Conservation (phyloP, 768 basidiomycete species). For the Phaffia tasmanica region DNA sequence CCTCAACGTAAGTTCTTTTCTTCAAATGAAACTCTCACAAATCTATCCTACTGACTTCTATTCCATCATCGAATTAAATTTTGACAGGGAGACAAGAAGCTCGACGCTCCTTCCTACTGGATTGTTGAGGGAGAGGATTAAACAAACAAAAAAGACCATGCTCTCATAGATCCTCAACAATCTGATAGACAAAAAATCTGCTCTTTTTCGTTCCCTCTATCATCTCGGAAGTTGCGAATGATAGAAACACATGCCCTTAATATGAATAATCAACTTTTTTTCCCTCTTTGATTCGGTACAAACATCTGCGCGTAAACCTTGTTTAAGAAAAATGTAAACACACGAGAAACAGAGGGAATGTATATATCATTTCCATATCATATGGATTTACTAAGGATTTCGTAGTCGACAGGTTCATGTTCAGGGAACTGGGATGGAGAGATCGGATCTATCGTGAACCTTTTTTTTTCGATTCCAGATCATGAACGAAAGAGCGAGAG, state of each 20-base stretch:
- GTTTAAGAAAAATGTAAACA: too few relatives aligned
- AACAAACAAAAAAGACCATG: background rate
- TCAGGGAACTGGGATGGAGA: background rate
- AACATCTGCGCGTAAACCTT: too few relatives aligned
- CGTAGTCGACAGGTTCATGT: background rate
- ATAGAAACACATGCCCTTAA: too few relatives aligned
- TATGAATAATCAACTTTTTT: too few relatives aligned
- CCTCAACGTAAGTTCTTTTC: conserved; percentile 31
- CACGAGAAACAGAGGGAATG: too few relatives aligned
- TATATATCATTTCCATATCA: background rate
- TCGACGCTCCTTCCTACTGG: conserved; percentile 80
- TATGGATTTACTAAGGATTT: background rate
- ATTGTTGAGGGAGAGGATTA: conserved; percentile 57
- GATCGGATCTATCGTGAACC: background rate
- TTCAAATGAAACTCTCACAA: background rate
- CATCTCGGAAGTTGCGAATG: too few relatives aligned
- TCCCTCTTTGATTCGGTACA: too few relatives aligned
- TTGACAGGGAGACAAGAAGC: conserved; percentile 61
- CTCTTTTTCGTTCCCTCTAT: too few relatives aligned
- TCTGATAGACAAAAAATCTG: too few relatives aligned
- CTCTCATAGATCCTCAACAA: too few relatives aligned
- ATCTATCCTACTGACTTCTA: background rate
- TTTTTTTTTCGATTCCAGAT: too few relatives aligned
- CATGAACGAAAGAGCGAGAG: background rate
- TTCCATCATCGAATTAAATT: conserved; percentile 40